Conservation (phyloP, 306 rosid genomes). For the Nissolia schottii region DNA sequence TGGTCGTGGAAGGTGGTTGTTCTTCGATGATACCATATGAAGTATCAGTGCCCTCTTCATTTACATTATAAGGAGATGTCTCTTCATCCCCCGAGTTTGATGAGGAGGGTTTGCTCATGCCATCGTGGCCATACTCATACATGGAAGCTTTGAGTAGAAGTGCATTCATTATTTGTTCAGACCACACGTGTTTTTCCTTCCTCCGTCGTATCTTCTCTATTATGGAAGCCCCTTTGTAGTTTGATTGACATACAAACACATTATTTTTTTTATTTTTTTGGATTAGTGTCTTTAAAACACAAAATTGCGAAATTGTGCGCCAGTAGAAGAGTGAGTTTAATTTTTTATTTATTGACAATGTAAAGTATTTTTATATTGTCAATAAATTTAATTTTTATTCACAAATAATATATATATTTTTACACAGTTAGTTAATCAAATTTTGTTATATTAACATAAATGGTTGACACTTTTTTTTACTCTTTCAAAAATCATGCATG, state of each 20-base stretch:
- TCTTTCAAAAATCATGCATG: no score
- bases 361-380: no score
- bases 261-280: neutral
- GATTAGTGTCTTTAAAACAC: neutral
- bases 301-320: neutral
- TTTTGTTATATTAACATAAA: no score
- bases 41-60: neutral
- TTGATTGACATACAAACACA: neutral
- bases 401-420: no score
- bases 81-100: neutral
- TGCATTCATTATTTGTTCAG: slow-evolving; percentile 21
- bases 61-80: neutral
- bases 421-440: no score
- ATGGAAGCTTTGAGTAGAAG: neutral
- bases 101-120: neutral
- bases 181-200: slow-evolving; percentile 27
- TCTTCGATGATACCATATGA: neutral
- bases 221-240: neutral
- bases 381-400: no score
- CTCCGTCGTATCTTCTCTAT: neutral
- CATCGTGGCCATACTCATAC: slow-evolving; percentile 20
- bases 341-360: no score
- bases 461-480: no score
- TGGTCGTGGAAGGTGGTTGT: neutral
- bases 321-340: no score